Conservation (phyloP, 345 rosid species). For the Noccaea caerulescens region DNA sequence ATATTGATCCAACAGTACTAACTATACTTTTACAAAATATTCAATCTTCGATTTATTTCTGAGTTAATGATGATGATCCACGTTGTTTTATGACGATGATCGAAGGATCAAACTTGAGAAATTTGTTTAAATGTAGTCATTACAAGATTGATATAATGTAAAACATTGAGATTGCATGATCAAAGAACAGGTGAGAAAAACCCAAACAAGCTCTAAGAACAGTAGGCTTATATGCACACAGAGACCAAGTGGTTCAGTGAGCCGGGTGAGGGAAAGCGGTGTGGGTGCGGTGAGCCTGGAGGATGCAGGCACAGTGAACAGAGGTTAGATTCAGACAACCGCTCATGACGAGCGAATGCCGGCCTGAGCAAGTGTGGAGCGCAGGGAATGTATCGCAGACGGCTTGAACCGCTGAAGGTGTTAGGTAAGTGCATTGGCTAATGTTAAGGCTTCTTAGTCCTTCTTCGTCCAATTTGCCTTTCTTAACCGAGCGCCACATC, state of each 20-base stretch:
- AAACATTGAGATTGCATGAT: slow-evolving; percentile 18
- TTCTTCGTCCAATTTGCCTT: slow-evolving; percentile 55
- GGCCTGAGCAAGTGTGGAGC: slow-evolving; percentile 90
- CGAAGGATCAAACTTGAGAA: slow-evolving; percentile 8
- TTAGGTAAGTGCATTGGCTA: slow-evolving; percentile 96
- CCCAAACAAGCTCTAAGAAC: slow-evolving; percentile 26
- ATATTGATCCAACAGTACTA: too few species aligned
- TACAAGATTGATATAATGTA: slow-evolving; percentile 7
- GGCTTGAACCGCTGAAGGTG: slow-evolving; percentile 93
- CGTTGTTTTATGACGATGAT: neutral
- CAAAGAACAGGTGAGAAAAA: neutral
- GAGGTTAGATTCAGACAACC: slow-evolving; percentile 86
- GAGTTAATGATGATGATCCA: neutral
- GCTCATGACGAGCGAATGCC: slow-evolving; percentile 95
- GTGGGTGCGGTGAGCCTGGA: slow-evolving; percentile 66
- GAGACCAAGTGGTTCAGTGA: slow-evolving; percentile 31
- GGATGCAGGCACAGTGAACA: slow-evolving; percentile 87
- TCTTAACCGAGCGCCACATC: slow-evolving; percentile 59
- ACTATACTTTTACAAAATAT: too few species aligned
- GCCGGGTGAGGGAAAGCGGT: slow-evolving; percentile 35
- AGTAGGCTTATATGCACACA: slow-evolving; percentile 30
- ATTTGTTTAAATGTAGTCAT: neutral
- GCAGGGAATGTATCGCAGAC: slow-evolving; percentile 93
- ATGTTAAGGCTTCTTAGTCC: slow-evolving; percentile 88
- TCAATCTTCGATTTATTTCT: neutral